Evolutionary conservation across 1,284 basidiomycete species (phyloP).

Genomic region (Microbotryum saponariae): DNA sequence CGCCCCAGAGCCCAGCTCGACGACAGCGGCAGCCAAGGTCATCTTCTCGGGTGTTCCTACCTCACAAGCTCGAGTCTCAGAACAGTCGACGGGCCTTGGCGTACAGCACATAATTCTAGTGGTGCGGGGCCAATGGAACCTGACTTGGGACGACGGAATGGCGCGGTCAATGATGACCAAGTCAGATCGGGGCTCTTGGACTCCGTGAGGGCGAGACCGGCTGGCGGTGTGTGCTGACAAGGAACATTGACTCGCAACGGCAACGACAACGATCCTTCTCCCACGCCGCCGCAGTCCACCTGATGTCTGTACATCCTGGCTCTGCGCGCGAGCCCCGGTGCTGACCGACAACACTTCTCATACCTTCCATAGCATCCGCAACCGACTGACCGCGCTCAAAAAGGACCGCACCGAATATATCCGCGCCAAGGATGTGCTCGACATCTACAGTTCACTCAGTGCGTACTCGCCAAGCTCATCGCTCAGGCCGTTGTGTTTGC

Average conservation of each 20-base stretch:
- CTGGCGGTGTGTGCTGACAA: neutral
- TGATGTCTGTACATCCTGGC: neutral
- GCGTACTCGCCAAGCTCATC: slow-evolving; percentile 14
- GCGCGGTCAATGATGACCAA: too few species aligned
- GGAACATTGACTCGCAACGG: too few species aligned
- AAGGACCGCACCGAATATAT: slow-evolving; percentile 48
- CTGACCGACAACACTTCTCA: slow-evolving; percentile 29
- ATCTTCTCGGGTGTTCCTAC: neutral
- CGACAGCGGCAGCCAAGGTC: neutral
- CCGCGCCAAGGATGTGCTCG: slow-evolving; percentile 71
- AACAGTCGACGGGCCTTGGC: too few species aligned
- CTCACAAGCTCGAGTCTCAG: neutral
- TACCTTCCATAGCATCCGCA: slow-evolving; percentile 63
- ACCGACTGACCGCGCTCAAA: slow-evolving; percentile 55
- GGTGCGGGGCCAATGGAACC: too few species aligned
- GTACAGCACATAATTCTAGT: too few species aligned
- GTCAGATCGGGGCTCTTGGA: too few species aligned
- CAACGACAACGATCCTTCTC: neutral
- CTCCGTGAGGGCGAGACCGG: neutral
- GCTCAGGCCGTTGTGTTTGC: too few species aligned
- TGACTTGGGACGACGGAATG: too few species aligned
- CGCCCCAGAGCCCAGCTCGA: neutral
- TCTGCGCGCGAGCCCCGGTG: neutral
- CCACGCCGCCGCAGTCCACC: neutral
- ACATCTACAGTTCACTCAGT: slow-evolving; percentile 88